These are phyloP conservation scores for Ocimum tenuiflorum DNA, from an alignment of 257 asterid genomes.

Conservation along the genomic window DNA sequence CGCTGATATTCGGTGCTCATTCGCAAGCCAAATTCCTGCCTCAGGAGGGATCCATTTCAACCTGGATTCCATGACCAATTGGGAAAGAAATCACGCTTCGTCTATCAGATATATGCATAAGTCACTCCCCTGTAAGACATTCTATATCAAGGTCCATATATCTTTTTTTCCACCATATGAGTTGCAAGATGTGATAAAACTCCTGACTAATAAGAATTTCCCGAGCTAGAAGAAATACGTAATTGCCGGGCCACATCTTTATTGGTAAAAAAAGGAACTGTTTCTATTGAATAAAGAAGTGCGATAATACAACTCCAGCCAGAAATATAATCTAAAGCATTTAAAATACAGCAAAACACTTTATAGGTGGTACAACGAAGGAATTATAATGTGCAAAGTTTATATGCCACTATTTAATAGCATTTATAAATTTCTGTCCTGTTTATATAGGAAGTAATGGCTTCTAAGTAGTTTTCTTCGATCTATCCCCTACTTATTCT, in stretches of 20 bases:
- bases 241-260: not conserved
- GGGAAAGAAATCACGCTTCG: not conserved
- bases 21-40: no score
- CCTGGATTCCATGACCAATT: no score
- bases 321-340: not conserved
- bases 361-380: not conserved
- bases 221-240: not conserved
- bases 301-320: not conserved
- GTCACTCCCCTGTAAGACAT: no score
- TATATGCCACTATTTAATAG: not conserved
- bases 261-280: not conserved
- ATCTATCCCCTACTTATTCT: not conserved
- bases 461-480: no score
- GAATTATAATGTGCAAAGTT: not conserved
- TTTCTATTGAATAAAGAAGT: not conserved
- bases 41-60: no score
- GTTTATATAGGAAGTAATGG: not conserved
- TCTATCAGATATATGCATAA: not conserved
- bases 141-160: conserved; percentile 4
- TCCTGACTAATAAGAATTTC: not conserved
- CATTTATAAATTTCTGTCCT: not conserved
- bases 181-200: not conserved
- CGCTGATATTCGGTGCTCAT: not conserved
- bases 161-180: not conserved
- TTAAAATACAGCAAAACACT: not conserved